Evolutionary conservation across 805 yeast genomes (phyloP), one percentile per base, ranked within the genome.

Genomic region (Sugiyamaella valdiviana): DNA sequence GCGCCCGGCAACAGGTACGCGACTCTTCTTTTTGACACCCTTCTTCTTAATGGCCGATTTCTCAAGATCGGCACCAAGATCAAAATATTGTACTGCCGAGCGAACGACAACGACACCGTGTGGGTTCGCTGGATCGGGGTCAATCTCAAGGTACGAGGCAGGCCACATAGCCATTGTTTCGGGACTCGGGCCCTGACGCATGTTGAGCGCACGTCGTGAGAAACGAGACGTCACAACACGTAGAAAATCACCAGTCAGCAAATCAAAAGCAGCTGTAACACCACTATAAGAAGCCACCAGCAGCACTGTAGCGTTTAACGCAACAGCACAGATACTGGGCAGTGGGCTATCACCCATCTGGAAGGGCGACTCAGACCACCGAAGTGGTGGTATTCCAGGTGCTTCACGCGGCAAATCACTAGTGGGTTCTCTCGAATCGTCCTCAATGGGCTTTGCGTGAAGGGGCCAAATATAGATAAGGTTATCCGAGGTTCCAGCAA

Each of bases 281-380:
- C 66, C 66, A 45, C 59, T 55, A 41, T 55, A 54, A 12, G 64
- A 60, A 1, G 60, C 60, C 10, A 57, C 50, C 9, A 63, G 54
- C 10, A 63, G 43, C 3, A 63, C 63, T 17, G 54, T 59, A 0
- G 66, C 50, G 44, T 63, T 63, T 36, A 62, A 21, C 2, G 66
- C 61, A n/a, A 63, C 41, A 9, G 57, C 53, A 1, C 63, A 55
- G 21, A 60, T 51, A 20, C 54, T 51, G 10, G 62, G 62, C 39
- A 39, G 9, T 9, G 36, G 16, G 10, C 48, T 37, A 6, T 26
- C 52, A 7, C 32, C 44, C 14, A 49, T 50, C 32, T 52, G 49
- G 45, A 54, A 54, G 1, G 59, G 59, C 1, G 57, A 49, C 22
- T 43, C 52, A 5, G 46, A 37, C 6, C 39, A 44, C n/a, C 57